Base-by-base conservation (phyloP, 2,329 filamentous ascomycete species). In the Teratosphaeria pseudoeucalypti region DNA sequence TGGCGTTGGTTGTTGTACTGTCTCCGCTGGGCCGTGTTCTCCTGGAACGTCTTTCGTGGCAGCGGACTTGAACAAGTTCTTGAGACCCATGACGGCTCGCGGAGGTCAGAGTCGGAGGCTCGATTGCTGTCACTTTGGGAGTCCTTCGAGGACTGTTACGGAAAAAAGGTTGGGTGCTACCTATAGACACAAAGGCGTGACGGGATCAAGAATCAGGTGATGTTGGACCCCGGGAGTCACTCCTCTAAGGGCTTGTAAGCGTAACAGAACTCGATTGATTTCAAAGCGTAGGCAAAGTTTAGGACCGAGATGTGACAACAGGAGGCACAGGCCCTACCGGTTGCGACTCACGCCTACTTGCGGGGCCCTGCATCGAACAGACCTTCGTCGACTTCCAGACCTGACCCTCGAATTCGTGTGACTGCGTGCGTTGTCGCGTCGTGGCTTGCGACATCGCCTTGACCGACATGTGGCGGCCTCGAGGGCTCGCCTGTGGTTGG, bases 1-100 rank as follows among this genome's bases (percentile, higher is more conserved):
- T 47, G 54, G n/a, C 16, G 27, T 14, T 32, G 55, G 27, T 56
- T 58, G n/a, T 57, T 62, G 43, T 78, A 77, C 49, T 52, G 34
- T 27, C 32, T 34, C 37, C 19, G 56, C n/a, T 26, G 54, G n/a
- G 19, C 14, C 27, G 19, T 55, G 32, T 23, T 47, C 58, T 47
- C 64, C 69, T 34, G 56, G 67, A 56, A 56, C 64, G 5, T 69
- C 60, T 55, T 66, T 67, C 6, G 68, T 74, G 75, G 78, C 77
- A 58, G 77, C 76, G 53, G 80, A 75, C 75, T 82, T 85, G 77
- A 87, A 86, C 67, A 87, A 87, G 69, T 73, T 81, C 56, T 77
- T 78, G 62, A 87, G 68, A 61, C 84, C 84, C 85, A 87, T 87
- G 52, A 60, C 73, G 52, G n/a, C 56, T 54, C 10, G 32, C n/a